Base-by-base conservation (phyloP, 1,284 basidiomycete genomes). In the Ganoderma sp. region DNA sequence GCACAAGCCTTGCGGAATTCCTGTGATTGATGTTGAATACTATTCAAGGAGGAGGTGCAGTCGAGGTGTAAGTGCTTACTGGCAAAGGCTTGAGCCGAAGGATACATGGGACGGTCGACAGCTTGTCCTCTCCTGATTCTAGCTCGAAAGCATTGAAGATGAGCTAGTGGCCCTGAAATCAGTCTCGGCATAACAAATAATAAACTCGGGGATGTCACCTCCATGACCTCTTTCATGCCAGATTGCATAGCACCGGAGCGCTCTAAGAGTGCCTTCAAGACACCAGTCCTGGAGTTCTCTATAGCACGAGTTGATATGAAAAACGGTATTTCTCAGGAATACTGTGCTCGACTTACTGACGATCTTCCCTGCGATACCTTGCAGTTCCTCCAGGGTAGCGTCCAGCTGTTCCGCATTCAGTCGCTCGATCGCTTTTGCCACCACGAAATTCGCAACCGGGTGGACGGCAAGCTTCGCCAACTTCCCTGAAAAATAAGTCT, bases 391-490 rank as follows among this genome's bases (percentile, higher is more conserved):
- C 52, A 90, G 80, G 1, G 90, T 83, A n/a, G 84, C 84, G 4
- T 78, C 75, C n/a, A 97, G 77, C 69, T 91, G 87, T 6, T 81
- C 79, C 8, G 78, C 79, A 39, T 85, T 83, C 22, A 90, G 78
- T 50, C 93, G 83, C 62, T 87, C 86, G 17, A 97, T 72, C 0
- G 90, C 92, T 75, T 89, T 92, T 0, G 95, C 92, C 7, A 96
- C 84, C 19, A 97, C 95, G 75, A 95, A 98, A 77, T 98, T 98
- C 28, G 93, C 94, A 3, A 96, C 93, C 1, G 96, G 95, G 79
- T 98, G 96, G 14, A 85, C 81, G 5, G 92, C 88, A 34, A 97
- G 82, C 69, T 90, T 88, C 7, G 85, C 80, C 52, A 97, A 81
- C 73, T 91, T 93, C 28, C 88, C 85, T 59, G 81, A 78, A 76